Evolutionary conservation across 2,329 filamentous ascomycete genomes (phyloP).

Genomic region (Aciculosporium take): DNA sequence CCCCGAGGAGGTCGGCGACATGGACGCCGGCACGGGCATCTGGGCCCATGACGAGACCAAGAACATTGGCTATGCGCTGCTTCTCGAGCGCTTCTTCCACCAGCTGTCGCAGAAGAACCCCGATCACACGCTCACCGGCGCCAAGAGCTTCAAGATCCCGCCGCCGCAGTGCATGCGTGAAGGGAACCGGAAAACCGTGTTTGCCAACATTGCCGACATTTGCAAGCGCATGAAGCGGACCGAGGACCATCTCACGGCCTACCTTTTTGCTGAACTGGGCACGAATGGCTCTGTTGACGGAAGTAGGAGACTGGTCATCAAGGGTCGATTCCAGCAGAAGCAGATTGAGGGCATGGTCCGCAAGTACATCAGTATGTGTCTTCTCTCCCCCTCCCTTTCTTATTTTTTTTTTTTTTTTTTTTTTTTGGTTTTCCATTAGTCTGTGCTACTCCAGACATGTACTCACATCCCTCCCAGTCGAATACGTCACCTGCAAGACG

Average conservation of each 20-base stretch:
- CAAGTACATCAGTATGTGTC: slow-evolving; percentile 73
- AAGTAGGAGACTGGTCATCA: slow-evolving; percentile 86
- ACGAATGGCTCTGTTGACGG: slow-evolving; percentile 93
- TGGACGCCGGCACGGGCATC: slow-evolving; percentile 77
- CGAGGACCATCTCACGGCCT: slow-evolving; percentile 93
- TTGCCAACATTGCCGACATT: slow-evolving; percentile 97
- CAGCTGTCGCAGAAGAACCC: slow-evolving; percentile 93
- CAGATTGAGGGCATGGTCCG: slow-evolving; percentile 95
- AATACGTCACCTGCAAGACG: slow-evolving; percentile 98
- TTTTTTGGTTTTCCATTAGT: too few relatives aligned
- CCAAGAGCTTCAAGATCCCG: slow-evolving; percentile 97
- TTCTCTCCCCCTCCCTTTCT: background rate
- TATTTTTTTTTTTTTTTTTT: background rate
- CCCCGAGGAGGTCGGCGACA: slow-evolving; percentile 52
- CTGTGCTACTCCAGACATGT: too few relatives aligned
- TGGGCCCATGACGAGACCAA: slow-evolving; percentile 72
- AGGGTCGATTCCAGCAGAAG: slow-evolving; percentile 99
- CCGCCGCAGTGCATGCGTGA: slow-evolving; percentile 97
- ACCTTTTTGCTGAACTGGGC: slow-evolving; percentile 95
- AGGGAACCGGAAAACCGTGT: slow-evolving; percentile 99
- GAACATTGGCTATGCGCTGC: slow-evolving; percentile 68
- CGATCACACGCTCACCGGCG: slow-evolving; percentile 76
- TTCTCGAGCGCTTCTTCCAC: slow-evolving; percentile 86
- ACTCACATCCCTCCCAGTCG: slow-evolving; percentile 37
- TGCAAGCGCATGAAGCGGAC: slow-evolving; percentile 99